Percentiles rank a stretch among this genome's conserved stretches.
Conservation (phyloP, 768 basidiomycete genomes). For the Naganishia vaughanmartiniae region DNA sequence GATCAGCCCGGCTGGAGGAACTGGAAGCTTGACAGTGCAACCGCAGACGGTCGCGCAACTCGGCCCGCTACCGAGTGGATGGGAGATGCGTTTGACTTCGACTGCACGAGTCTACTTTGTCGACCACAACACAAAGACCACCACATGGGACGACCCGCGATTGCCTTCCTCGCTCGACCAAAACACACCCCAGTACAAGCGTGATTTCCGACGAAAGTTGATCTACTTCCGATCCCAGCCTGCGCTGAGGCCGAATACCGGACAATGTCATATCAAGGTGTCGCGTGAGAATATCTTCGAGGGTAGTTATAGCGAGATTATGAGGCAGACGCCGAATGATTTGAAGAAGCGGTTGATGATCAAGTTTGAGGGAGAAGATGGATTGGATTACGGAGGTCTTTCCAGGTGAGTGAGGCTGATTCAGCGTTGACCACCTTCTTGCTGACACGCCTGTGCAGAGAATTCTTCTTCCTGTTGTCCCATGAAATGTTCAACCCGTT, state of each 20-base stretch:
- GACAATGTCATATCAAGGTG: constrained; percentile 98
- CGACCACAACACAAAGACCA: constrained; percentile 99
- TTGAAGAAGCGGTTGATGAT: constrained; percentile 99
- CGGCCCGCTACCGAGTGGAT: constrained; percentile 92
- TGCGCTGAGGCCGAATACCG: constrained; percentile 94
- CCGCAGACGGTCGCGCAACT: constrained; percentile 95
- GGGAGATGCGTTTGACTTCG: constrained; percentile 99
- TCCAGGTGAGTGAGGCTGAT: constrained; percentile 66
- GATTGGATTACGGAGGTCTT: constrained; percentile 95
- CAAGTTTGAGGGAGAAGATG: constrained; percentile 99
- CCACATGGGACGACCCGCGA: constrained; percentile 99
- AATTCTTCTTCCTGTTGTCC: constrained; percentile 99
- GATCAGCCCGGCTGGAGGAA: constrained; percentile 81
- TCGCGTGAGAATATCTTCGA: constrained; percentile 98
- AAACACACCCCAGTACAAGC: constrained; percentile 99
- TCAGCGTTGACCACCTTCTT: constrained; percentile 22
- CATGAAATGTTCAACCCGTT: constrained; percentile 99
- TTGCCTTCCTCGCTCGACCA: constrained; percentile 84
- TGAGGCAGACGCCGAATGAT: constrained; percentile 97
- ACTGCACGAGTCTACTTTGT: constrained; percentile 99
- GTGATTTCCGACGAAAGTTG: constrained; percentile 97
- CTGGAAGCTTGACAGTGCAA: constrained; percentile 73
- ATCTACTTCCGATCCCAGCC: constrained; percentile 99
- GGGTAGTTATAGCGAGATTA: constrained; percentile 98
- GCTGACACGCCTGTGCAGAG: constrained; percentile 58